phyloP scores from a whole-genome alignment of 179 eudicot species.

The Heliamphora pulchella region DNA sequence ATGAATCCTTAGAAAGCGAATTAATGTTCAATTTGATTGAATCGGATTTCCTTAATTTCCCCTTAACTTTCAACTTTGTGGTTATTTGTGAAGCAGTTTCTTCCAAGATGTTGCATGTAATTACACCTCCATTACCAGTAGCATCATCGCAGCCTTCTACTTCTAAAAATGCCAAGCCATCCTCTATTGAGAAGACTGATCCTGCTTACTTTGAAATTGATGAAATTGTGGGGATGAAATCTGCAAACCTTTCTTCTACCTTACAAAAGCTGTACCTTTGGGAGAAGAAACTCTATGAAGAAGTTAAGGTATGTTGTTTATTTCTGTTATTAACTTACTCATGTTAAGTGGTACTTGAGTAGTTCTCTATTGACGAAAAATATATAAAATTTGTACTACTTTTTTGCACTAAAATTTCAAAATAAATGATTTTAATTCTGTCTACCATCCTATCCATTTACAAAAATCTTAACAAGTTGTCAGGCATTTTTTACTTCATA shows the following conservation, averaged over 20 bases:
- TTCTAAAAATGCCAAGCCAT: conserved; percentile 35
- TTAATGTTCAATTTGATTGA: neutral
- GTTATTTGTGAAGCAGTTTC: conserved; percentile 45
- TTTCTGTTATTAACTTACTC: conserved; percentile 12
- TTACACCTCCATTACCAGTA: conserved; percentile 46
- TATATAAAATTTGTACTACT: neutral
- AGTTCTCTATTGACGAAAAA: neutral
- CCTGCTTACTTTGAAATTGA: conserved; percentile 33
- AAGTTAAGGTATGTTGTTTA: conserved; percentile 62
- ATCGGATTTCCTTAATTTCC: neutral
- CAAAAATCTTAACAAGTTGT: neutral
- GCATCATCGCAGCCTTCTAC: conserved; percentile 42
- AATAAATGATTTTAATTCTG: too few species aligned
- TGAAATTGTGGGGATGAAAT: conserved; percentile 46
- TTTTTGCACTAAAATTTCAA: neutral
- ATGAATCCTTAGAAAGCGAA: neutral
- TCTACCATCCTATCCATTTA: neutral
- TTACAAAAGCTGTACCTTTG: conserved; percentile 81
- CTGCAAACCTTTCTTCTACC: conserved; percentile 68
- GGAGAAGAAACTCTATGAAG: conserved; percentile 94
- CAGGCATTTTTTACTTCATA: neutral
- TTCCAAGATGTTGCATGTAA: conserved; percentile 68
- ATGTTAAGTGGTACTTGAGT: conserved; percentile 10
- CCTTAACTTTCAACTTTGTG: conserved; percentile 12
- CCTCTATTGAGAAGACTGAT: conserved; percentile 23